These are phyloP conservation scores for Hyphopichia wangnamkhiaoensis DNA, from an alignment of 1,139 yeast species.

Conservation along the genomic window DNA sequence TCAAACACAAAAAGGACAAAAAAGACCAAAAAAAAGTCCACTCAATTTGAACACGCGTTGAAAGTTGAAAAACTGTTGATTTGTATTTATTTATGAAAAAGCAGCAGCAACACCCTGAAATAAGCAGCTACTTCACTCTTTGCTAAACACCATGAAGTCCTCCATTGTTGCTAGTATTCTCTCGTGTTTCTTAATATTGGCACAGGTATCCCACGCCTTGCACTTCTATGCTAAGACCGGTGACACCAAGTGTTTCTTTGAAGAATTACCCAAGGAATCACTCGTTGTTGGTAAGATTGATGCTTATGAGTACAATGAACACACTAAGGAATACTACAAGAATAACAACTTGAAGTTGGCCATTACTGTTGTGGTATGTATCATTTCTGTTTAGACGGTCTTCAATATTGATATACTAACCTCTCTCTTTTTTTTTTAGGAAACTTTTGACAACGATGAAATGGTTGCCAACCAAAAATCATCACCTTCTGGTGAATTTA, in stretches of 20 bases:
- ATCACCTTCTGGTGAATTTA: slow-evolving; percentile 41
- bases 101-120: not conserved
- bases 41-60: slow-evolving; percentile 2
- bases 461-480: slow-evolving; percentile 44
- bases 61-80: too few species aligned
- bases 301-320: slow-evolving; percentile 39
- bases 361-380: slow-evolving; percentile 42
- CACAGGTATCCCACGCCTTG: slow-evolving; percentile 30
- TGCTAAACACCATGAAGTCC: slow-evolving; percentile 4
- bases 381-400: not conserved
- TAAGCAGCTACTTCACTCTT: not conserved
- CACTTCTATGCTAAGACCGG: slow-evolving; percentile 50
- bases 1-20: too few species aligned
- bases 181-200: slow-evolving; percentile 8
- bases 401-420: slow-evolving; percentile 17
- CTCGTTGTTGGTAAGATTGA: slow-evolving; percentile 49
- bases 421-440: slow-evolving; percentile 24
- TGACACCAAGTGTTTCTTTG: slow-evolving; percentile 48
- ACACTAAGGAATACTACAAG: slow-evolving; percentile 28
- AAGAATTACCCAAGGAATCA: slow-evolving; percentile 44
- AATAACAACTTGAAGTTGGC: slow-evolving; percentile 35
- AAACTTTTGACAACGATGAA: slow-evolving; percentile 51
- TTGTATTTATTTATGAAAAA: not conserved
- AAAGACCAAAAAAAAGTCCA: too few species aligned
- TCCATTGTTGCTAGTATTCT: slow-evolving; percentile 9